phyloP scores from a whole-genome alignment of 345 rosid species.

The Citrus medica region DNA sequence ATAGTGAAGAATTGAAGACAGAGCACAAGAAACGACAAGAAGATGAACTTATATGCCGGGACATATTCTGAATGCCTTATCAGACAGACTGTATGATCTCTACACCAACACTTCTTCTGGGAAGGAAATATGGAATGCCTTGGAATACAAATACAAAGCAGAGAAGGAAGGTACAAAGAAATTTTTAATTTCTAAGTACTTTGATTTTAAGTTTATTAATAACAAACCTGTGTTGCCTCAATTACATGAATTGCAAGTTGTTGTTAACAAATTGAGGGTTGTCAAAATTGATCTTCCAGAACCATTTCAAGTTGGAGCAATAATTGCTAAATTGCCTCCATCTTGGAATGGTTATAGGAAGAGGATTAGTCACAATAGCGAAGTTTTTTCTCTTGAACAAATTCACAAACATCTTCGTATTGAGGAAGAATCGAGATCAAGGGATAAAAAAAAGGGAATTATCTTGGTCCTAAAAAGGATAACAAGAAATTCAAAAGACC shows the following conservation, averaged over 20 bases:
- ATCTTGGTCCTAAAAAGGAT: neutral
- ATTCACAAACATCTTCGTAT: neutral
- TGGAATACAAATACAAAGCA: neutral
- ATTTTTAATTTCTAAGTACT: neutral
- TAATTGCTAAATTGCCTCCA: neutral
- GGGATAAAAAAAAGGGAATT: neutral
- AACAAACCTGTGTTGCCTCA: neutral
- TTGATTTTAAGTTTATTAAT: neutral
- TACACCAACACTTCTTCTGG: neutral
- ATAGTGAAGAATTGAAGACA: neutral
- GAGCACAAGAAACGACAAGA: neutral
- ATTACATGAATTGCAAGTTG: neutral
- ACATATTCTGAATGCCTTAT: neutral
- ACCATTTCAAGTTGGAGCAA: neutral
- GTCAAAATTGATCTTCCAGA: neutral
- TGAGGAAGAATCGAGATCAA: neutral
- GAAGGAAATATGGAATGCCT: neutral
- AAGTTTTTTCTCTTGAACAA: neutral
- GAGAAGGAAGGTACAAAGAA: neutral
- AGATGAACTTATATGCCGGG: neutral
- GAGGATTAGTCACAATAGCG: neutral
- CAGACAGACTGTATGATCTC: neutral
- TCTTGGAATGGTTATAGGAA: neutral
- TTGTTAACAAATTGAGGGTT: neutral
- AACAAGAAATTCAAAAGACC: no score